phyloP scores from a whole-genome alignment of 2,329 filamentous ascomycete species.

The Apiospora pterosperma region DNA sequence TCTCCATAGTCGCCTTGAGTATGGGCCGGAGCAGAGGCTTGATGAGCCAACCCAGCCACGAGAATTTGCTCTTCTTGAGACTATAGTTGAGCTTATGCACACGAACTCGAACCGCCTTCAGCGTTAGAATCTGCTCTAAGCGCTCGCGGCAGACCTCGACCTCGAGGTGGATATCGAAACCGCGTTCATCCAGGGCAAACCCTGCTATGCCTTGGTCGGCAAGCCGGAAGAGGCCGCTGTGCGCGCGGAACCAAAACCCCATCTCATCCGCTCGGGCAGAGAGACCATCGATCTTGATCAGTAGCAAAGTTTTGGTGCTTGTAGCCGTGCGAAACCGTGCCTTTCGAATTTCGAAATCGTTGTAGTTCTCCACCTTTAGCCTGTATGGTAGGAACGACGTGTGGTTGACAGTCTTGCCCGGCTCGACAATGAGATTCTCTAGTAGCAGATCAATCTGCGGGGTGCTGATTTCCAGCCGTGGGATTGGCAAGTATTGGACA shows the following conservation, averaged over 20 bases:
- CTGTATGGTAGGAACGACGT: conserved; percentile 88
- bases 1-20: conserved; percentile 70
- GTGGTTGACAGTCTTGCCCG: conserved; percentile 77
- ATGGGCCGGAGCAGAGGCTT: conserved; percentile 82
- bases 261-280: conserved; percentile 83
- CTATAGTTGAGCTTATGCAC: conserved; percentile 86
- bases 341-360: conserved; percentile 83
- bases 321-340: conserved; percentile 67
- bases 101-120: conserved; percentile 72
- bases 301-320: conserved; percentile 65
- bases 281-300: conserved; percentile 76
- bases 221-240: conserved; percentile 70
- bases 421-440: conserved; percentile 88
- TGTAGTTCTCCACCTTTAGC: conserved; percentile 77
- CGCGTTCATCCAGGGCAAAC: conserved; percentile 80
- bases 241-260: conserved; percentile 83
- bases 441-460: conserved; percentile 82
- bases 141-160: conserved; percentile 76
- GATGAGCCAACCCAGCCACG: conserved; percentile 75
- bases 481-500: conserved; percentile 86
- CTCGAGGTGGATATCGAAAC: conserved; percentile 82
- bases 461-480: conserved; percentile 80
- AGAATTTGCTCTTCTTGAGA: conserved; percentile 71
- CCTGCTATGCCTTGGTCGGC: conserved; percentile 82
- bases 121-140: conserved; percentile 76